Evolutionary conservation across 1,139 yeast species (phyloP).

Genomic region (Maudiozyma humilis): DNA sequence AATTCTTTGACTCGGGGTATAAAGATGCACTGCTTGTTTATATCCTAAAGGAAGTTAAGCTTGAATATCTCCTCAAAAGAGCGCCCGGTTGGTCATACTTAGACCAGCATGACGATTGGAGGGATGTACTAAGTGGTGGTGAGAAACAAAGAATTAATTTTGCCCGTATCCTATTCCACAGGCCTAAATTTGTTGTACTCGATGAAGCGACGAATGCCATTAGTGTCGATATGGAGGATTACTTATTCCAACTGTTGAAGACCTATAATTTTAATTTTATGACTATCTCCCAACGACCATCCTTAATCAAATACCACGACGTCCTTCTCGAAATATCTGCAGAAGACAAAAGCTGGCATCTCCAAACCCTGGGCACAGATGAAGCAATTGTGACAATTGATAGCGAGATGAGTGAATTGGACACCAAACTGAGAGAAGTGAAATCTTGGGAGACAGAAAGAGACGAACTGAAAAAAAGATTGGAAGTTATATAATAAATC

Average conservation of each 20-base stretch:
- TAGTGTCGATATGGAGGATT: constrained; percentile 84
- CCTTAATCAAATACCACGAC: constrained; percentile 79
- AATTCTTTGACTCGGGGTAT: constrained; percentile 65
- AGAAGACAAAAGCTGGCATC: constrained; percentile 42
- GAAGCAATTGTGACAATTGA: constrained; percentile 56
- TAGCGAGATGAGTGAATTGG: constrained; percentile 56
- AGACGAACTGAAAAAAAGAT: constrained; percentile 27
- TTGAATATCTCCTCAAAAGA: constrained; percentile 63
- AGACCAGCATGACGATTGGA: constrained; percentile 63
- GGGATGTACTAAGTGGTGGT: constrained; percentile 88
- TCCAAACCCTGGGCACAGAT: constrained; percentile 46
- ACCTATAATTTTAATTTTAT: constrained; percentile 65
- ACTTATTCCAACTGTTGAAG: constrained; percentile 69
- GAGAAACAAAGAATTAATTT: constrained; percentile 88
- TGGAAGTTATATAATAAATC: constrained; percentile 17
- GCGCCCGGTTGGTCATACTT: constrained; percentile 33
- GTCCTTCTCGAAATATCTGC: constrained; percentile 53
- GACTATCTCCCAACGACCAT: constrained; percentile 80
- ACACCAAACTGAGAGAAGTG: constrained; percentile 46
- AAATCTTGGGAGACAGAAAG: constrained; percentile 46
- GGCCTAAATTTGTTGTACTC: constrained; percentile 72
- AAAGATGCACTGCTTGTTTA: constrained; percentile 63
- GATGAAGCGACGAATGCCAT: constrained; percentile 95
- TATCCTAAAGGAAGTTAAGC: constrained; percentile 65
- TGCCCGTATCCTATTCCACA: constrained; percentile 77